A percentile compares a stretch with the other conserved stretches of the same genome.
Conservation (phyloP, 73 alveolate species). For the Paramecium primaurelia region DNA sequence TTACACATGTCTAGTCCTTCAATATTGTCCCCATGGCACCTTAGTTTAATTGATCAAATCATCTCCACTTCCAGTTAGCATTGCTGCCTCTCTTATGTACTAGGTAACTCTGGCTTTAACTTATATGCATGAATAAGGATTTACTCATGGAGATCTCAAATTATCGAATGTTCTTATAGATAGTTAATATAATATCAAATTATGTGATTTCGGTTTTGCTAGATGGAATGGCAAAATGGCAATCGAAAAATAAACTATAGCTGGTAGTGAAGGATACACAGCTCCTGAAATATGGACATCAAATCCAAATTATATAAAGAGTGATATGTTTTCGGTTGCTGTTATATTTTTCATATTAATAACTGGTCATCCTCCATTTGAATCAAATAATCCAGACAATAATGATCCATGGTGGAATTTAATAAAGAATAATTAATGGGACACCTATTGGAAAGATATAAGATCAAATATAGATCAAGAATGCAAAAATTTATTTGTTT, state of each 20-base stretch:
- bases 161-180: neutral
- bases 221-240: slow-evolving; percentile 24
- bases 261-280: slow-evolving; percentile 33
- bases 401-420: slow-evolving; percentile 30
- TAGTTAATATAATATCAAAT: neutral
- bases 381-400: slow-evolving; percentile 8
- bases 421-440: slow-evolving; percentile 11
- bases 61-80: neutral
- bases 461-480: neutral
- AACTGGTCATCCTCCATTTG: slow-evolving; percentile 48
- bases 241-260: neutral
- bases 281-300: slow-evolving; percentile 22
- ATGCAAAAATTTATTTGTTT: neutral
- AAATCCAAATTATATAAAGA: neutral
- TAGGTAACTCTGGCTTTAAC: neutral
- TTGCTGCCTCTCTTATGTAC: neutral
- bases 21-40: slow-evolving; percentile 21
- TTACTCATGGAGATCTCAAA: slow-evolving; percentile 44
- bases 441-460: neutral
- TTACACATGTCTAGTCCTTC: neutral
- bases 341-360: neutral
- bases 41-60: neutral
- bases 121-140: neutral
- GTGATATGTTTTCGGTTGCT: slow-evolving; percentile 27
- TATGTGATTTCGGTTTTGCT: slow-evolving; percentile 42